Conservation (phyloP, 805 yeast genomes). For the Tetrapisispora fleetii region DNA sequence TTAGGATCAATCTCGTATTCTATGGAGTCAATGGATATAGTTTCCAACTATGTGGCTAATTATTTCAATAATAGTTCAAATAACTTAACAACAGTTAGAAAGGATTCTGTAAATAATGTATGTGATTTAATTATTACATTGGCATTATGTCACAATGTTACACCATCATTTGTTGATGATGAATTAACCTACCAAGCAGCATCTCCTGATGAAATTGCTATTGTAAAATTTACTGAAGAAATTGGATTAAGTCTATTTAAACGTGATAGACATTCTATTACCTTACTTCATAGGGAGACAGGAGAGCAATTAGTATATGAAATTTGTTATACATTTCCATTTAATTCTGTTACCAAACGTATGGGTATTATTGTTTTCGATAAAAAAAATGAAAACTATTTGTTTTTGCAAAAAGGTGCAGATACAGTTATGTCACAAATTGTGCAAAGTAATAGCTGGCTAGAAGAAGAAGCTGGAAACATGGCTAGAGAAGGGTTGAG, state of each 20-base stretch:
- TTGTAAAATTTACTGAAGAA: constrained; percentile 78
- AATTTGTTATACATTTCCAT: constrained; percentile 80
- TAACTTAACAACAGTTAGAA: constrained; percentile 31
- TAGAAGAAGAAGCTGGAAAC: constrained; percentile 93
- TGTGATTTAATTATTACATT: constrained; percentile 72
- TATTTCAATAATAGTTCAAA: constrained; percentile 9
- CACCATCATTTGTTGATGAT: constrained; percentile 80
- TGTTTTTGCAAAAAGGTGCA: constrained; percentile 92
- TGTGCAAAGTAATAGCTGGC: constrained; percentile 85
- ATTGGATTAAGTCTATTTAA: constrained; percentile 74
- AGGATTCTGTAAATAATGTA: constrained; percentile 65
- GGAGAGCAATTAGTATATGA: constrained; percentile 46
- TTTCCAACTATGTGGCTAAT: constrained; percentile 52
- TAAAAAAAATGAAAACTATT: constrained; percentile 50
- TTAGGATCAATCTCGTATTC: constrained; percentile 88
- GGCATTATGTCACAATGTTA: constrained; percentile 95
- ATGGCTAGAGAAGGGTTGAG: constrained; percentile 98
- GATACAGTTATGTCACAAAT: constrained; percentile 84
- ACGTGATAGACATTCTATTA: constrained; percentile 72
- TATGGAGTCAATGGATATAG: constrained; percentile 85
- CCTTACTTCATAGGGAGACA: constrained; percentile 53
- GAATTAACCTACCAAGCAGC: constrained; percentile 87
- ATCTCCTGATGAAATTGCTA: constrained; percentile 97
- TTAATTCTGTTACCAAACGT: constrained; percentile 88
- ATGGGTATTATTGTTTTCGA: constrained; percentile 86